Base-by-base conservation (phyloP, 208 protist species). In the Tetramitus jugosus region DNA sequence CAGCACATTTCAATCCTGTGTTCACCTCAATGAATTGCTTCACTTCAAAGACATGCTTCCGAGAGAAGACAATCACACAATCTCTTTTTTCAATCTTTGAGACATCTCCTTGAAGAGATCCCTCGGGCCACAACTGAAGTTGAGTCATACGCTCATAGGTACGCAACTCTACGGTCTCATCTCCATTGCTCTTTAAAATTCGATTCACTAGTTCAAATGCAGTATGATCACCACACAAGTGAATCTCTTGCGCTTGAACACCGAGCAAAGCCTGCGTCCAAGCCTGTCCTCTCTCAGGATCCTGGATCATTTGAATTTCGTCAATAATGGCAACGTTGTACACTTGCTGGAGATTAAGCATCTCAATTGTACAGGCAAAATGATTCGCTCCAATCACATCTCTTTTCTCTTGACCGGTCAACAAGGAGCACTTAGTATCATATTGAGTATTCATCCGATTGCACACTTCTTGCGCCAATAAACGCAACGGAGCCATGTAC, bases 261-360 rank as follows among this genome's bases (percentile, higher is more conserved):
- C 93, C 93, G 4, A 97, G 86, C 49, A 97, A 79, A 2, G 93
- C 93, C 37, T 90, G 88, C n/a, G 92, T 95, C 93, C 93, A 97
- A 4, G 93, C 93, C 91, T 91, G 94, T 37, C 95, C 95, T 20
- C 95, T 86, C 56, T 94, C 88, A 52, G 79, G 65, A 80, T 95
- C 91, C 14, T 78, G 85, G 42, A 97, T 88, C 86, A 97, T 92
- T 86, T 97, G 95, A n/a, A 97, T 87, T 81, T 96, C 92, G 78
- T 96, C 92, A 76, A 96, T 91, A 17, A 95, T 91, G 20, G 81
- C 91, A 10, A 95, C 90, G 71, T 96, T 91, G 39, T 92, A 84
- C 14, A 81, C 72, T 45, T 87, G 64, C 77, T 91, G 87, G 7
- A 92, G 60, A 14, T 87, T 88, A 26, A 84, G 86, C 94, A 95